A percentile compares a stretch with the other conserved stretches of the same genome.
These are phyloP conservation scores for Phytophthora capsici DNA, from an alignment of 352 stramenopile genomes.

Conservation along the genomic window DNA sequence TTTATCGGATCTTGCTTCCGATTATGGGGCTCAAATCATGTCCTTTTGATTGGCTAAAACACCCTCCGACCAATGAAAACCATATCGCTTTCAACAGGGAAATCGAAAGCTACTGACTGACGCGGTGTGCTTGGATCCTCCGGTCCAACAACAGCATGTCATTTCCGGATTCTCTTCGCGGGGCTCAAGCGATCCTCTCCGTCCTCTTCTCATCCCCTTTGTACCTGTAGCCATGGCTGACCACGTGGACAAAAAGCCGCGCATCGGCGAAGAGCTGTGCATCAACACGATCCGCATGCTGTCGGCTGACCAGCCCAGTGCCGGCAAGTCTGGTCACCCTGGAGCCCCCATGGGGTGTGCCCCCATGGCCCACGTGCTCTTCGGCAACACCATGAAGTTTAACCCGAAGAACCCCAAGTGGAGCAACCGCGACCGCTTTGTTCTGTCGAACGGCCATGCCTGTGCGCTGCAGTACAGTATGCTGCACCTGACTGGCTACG, in stretches of 20 bases:
- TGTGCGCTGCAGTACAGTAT: conserved; percentile 99
- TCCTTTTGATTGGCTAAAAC: conserved; percentile 24
- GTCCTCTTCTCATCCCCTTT: conserved; percentile 1
- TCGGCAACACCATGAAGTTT: conserved; percentile 91
- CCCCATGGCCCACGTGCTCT: conserved; percentile 98
- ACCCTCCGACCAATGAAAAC: conserved; percentile 8
- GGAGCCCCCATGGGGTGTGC: conserved; percentile 98
- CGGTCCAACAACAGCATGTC: conserved; percentile 23
- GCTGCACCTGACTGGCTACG: conserved; percentile 97
- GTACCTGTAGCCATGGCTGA: conserved; percentile 56
- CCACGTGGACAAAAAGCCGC: conserved; percentile 84
- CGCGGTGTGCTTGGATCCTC: conserved; percentile 27
- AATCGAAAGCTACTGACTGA: conserved; percentile 5
- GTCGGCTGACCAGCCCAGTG: conserved; percentile 96
- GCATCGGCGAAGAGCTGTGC: conserved; percentile 88
- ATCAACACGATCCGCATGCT: conserved; percentile 99
- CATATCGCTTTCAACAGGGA: conserved; percentile 18
- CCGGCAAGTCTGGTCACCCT: conserved; percentile 98
- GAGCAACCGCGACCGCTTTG: conserved; percentile 98
- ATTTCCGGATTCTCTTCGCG: conserved; percentile 53
- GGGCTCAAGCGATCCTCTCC: conserved; percentile 39
- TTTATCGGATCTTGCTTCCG: not conserved
- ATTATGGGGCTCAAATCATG: not conserved
- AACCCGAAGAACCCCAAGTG: conserved; percentile 89
- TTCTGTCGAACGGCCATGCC: conserved; percentile 98